A percentile compares a stretch with the other conserved stretches of the same genome.
These are phyloP conservation scores for Volvox reticuliferus DNA, from an alignment of 139 green algal species.

Conservation along the genomic window DNA sequence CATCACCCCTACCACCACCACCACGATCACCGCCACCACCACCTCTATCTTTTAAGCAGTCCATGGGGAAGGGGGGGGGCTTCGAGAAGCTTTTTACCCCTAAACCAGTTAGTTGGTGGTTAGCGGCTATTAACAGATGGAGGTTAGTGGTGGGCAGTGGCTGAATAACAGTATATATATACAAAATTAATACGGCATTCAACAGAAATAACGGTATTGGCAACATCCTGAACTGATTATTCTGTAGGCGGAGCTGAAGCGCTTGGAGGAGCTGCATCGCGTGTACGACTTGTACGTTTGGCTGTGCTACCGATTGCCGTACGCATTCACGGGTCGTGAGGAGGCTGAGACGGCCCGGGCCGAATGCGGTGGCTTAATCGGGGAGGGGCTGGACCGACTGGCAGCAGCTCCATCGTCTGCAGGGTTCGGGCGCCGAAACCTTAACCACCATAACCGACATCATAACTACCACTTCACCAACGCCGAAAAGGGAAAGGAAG, in stretches of 20 bases:
- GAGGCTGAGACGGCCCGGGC: slow-evolving; percentile 26
- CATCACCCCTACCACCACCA: too few species aligned
- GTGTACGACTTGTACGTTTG: slow-evolving; percentile 69
- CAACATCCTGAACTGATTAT: too few species aligned
- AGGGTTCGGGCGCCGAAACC: neutral
- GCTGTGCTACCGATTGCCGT: slow-evolving; percentile 40
- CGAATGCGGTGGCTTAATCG: slow-evolving; percentile 5
- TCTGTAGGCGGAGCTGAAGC: slow-evolving; percentile 49
- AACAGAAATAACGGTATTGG: too few species aligned
- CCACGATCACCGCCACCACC: neutral
- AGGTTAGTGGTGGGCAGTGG: too few species aligned
- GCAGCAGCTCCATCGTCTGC: neutral
- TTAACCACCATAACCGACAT: neutral
- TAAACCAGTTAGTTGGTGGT: too few species aligned
- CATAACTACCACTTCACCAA: neutral
- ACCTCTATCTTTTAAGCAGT: too few species aligned
- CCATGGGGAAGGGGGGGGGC: too few species aligned
- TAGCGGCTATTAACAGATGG: too few species aligned
- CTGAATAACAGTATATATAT: too few species aligned
- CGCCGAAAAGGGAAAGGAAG: too few species aligned
- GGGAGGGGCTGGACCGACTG: slow-evolving; percentile 37
- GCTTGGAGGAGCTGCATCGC: slow-evolving; percentile 56
- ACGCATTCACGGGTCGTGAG: slow-evolving; percentile 6
- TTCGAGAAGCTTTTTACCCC: too few species aligned
- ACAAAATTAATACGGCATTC: too few species aligned